Evolutionary conservation across 2,329 filamentous ascomycete species (phyloP).

Genomic region (Aspergillus pseudoviridinutans): DNA sequence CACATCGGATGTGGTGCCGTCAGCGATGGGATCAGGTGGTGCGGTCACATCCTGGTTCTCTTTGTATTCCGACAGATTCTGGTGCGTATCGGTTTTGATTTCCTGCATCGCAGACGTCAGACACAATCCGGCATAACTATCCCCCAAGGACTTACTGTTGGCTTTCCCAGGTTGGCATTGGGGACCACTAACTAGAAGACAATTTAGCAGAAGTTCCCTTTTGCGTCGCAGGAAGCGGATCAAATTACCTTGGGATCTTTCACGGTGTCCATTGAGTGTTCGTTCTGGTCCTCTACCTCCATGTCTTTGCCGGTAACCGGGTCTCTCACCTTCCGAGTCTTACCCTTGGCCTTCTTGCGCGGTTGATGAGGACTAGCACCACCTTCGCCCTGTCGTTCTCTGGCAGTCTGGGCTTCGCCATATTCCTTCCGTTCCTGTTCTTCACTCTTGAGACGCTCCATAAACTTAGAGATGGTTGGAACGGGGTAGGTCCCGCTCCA

Average conservation of each 20-base stretch:
- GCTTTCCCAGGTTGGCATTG: conserved; percentile 79
- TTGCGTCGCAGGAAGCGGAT: neutral
- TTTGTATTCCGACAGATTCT: conserved; percentile 76
- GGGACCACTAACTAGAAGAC: conserved; percentile 67
- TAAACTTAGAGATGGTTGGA: conserved; percentile 81
- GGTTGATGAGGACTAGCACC: conserved; percentile 46
- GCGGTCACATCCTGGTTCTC: conserved; percentile 83
- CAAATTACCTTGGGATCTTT: conserved; percentile 64
- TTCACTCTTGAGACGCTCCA: conserved; percentile 71
- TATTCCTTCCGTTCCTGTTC: conserved; percentile 66
- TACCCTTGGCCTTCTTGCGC: conserved; percentile 39
- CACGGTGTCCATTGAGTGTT: conserved; percentile 64
- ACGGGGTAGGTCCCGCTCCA: conserved; percentile 82
- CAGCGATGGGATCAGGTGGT: conserved; percentile 78
- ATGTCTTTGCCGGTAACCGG: conserved; percentile 84
- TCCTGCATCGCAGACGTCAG: conserved; percentile 38
- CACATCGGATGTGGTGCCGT: conserved; percentile 83
- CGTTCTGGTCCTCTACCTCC: conserved; percentile 75
- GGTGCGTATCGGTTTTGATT: conserved; percentile 65
- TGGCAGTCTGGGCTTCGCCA: conserved; percentile 7
- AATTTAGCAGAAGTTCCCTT: neutral
- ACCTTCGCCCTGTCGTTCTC: conserved; percentile 38
- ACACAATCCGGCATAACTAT: neutral
- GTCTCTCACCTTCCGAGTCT: conserved; percentile 68
- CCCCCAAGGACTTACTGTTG: conserved; percentile 48